Evolutionary conservation across 495 filamentous ascomycete species (phyloP).

Genomic region (Xanthoparmelia taractica): DNA sequence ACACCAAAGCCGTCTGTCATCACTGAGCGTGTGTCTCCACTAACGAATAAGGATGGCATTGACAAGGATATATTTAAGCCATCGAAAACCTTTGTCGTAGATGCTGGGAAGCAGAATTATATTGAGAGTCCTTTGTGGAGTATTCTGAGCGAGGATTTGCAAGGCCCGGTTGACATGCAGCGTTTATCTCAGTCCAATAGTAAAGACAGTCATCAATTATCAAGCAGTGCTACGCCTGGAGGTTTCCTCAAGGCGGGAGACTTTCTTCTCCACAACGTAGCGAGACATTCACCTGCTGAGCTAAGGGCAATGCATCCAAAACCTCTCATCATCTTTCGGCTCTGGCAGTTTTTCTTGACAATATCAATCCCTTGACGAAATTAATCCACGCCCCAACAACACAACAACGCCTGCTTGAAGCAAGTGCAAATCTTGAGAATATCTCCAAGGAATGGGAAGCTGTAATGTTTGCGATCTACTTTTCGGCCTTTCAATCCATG

Average conservation of each 20-base stretch:
- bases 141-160: slow-evolving; percentile 4
- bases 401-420: slow-evolving; percentile 38
- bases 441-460: slow-evolving; percentile 36
- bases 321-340: slow-evolving; percentile 58
- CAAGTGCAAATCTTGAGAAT: slow-evolving; percentile 30
- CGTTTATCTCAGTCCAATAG: slow-evolving; percentile 5
- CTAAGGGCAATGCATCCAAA: slow-evolving; percentile 50
- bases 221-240: slow-evolving; percentile 20
- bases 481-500: slow-evolving; percentile 29
- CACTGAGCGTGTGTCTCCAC: background rate
- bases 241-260: slow-evolving; percentile 11
- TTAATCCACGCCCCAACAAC: slow-evolving; percentile 61
- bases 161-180: slow-evolving; percentile 6
- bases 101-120: slow-evolving; percentile 6
- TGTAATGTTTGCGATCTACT: slow-evolving; percentile 46
- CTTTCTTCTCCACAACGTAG: slow-evolving; percentile 20
- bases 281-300: slow-evolving; percentile 23
- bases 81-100: background rate
- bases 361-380: slow-evolving; percentile 62
- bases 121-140: slow-evolving; percentile 10
- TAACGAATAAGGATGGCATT: background rate
- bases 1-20: background rate
- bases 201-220: slow-evolving; percentile 14
- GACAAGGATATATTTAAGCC: background rate
- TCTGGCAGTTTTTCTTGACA: slow-evolving; percentile 65